Conservation (phyloP, 192 early-diverging fungal species). For the Entomortierella parvispora region DNA sequence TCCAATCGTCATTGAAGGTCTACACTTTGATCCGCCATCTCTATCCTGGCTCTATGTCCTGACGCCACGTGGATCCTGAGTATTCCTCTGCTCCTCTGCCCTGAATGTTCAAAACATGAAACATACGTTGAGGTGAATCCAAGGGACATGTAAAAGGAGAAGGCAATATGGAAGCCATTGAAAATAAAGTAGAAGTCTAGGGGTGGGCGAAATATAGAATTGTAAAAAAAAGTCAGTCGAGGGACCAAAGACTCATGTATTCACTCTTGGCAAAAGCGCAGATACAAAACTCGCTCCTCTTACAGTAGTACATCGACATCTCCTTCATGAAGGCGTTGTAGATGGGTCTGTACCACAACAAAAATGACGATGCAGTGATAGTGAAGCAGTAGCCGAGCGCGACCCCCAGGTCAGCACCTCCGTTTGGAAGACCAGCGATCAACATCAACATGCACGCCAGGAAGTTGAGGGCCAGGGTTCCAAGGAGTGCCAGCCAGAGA, state of each 20-base stretch:
- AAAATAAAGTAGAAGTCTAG: constrained; percentile 85
- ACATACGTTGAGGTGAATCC: constrained; percentile 83
- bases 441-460: constrained; percentile 80
- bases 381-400: constrained; percentile 81
- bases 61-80: background rate
- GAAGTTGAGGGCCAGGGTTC: constrained; percentile 80
- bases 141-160: constrained; percentile 85
- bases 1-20: too few species aligned
- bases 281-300: constrained; percentile 11
- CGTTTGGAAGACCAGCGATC: constrained; percentile 72
- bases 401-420: constrained; percentile 83
- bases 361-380: constrained; percentile 78
- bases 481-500: constrained; percentile 79
- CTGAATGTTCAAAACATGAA: background rate
- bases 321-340: constrained; percentile 92
- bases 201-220: constrained; percentile 8
- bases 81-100: background rate
- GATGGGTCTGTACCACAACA: constrained; percentile 89
- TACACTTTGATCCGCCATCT: too few species aligned
- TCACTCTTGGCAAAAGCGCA: too few species aligned
- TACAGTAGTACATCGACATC: constrained; percentile 86
- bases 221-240: background rate
- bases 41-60: background rate
- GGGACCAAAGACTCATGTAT: too few species aligned
- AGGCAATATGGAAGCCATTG: constrained; percentile 85